Percentiles rank a stretch among this genome's conserved stretches.
phyloP scores from a whole-genome alignment of 805 yeast species.

The Saturnispora galanensis region DNA sequence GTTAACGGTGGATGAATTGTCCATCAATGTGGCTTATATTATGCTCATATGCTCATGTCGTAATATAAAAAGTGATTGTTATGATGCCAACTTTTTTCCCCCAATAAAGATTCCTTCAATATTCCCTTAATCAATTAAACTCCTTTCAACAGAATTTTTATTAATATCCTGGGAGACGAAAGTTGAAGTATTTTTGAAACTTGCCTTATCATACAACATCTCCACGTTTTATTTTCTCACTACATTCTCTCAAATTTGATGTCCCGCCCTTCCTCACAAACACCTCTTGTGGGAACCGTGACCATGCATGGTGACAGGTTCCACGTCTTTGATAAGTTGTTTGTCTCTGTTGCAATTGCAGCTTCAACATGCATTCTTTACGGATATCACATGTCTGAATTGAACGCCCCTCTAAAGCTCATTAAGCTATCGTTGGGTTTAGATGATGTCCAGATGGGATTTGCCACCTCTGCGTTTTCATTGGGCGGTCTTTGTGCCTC shows the following conservation, averaged over 20 bases:
- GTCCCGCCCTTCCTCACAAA: slow-evolving; percentile 2
- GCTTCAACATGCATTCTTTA: slow-evolving; percentile 79
- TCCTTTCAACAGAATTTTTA: too few relatives aligned
- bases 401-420: slow-evolving; percentile 78
- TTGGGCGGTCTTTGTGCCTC: slow-evolving; percentile 81
- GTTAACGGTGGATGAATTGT: too few relatives aligned
- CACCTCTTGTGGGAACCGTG: slow-evolving; percentile 4
- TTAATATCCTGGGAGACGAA: too few relatives aligned
- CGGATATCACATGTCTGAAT: slow-evolving; percentile 91
- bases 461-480: slow-evolving; percentile 68
- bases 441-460: slow-evolving; percentile 47
- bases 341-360: slow-evolving; percentile 42
- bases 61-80: too few relatives aligned
- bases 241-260: not conserved
- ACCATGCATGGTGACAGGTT: not conserved
- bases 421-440: slow-evolving; percentile 24
- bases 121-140: too few relatives aligned
- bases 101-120: too few relatives aligned
- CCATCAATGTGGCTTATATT: too few relatives aligned
- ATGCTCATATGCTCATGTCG: too few relatives aligned
- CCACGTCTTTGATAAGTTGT: slow-evolving; percentile 17
- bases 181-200: too few relatives aligned
- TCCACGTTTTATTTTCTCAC: too few relatives aligned
- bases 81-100: too few relatives aligned
- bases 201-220: too few relatives aligned